Evolutionary conservation across 2,329 filamentous ascomycete genomes (phyloP), one percentile per base, ranked within the genome.

Genomic region (Xylaria sp.): DNA sequence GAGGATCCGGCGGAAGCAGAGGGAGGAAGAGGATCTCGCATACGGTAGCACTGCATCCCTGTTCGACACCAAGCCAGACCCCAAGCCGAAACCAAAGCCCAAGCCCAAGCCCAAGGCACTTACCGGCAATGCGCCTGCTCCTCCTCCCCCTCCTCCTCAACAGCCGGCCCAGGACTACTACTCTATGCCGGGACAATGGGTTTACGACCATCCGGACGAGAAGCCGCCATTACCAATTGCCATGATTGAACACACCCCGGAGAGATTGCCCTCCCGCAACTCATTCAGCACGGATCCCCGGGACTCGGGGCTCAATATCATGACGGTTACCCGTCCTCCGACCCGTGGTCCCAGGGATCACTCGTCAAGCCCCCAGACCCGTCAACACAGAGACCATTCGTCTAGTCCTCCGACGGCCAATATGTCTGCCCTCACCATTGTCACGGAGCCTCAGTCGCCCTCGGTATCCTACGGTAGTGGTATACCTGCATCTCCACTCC

Each of bases 401-500:
- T 79, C 80, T 0, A 73, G 75, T 63, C 81, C 81, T 2, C 79
- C 80, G 1, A 74, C 74, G 13, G 70, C 71, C 23, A 79, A 78
- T 63, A 81, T 82, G 81, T 82, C 80, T 1, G 76, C 73, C n/a
- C 73, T 85, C 44, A 78, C 75, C 1, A 80, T 85, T 49, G 77
- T 76, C 64, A 78, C 77, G 2, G 76, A 76, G 4, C 75, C 76
- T n/a, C 74, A 76, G 65, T 67, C 73, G 7, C 68, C 68, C 19
- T 72, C 72, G 18, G 63, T 78, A 54, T 79, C 82, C 10, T 72
- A 85, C 1, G 76, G 82, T 1, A 51, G 59, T 18, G 62, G 57
- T 13, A 59, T 78, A 1, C 91, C 92, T 0, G 85, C 85, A 0
- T 96, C 91, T 63, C 94, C 93, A 0, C 79, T 97, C 54, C 83